phyloP scores from a whole-genome alignment of 306 rosid genomes.

The Dicorynia guianensis region DNA sequence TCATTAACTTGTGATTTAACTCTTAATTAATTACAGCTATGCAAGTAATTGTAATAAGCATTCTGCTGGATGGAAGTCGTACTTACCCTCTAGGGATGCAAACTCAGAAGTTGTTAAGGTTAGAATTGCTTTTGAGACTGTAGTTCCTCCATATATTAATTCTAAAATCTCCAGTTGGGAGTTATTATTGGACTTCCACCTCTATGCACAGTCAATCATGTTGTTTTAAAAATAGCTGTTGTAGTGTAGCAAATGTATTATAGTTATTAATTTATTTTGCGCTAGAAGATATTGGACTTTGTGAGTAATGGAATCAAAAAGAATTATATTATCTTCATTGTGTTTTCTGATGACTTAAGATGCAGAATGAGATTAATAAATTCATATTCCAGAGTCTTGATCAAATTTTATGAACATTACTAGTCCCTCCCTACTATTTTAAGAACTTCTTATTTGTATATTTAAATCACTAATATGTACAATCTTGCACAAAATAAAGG shows the following conservation, averaged over 20 bases:
- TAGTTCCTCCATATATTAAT: neutral
- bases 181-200: neutral
- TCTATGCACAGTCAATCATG: neutral
- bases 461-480: neutral
- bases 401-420: neutral
- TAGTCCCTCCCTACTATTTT: neutral
- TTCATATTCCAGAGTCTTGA: slow-evolving; percentile 3
- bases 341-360: slow-evolving; percentile 5
- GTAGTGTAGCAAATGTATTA: neutral
- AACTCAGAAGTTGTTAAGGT: neutral
- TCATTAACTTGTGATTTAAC: neutral
- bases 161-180: neutral
- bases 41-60: neutral
- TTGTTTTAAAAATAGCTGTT: neutral
- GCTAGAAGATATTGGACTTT: neutral
- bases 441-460: neutral
- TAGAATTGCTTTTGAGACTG: neutral
- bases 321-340: neutral
- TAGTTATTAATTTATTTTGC: neutral
- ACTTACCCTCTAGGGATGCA: neutral
- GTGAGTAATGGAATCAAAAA: neutral
- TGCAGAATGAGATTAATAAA: neutral
- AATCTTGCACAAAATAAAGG: too few relatives aligned
- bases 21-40: neutral
- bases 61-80: neutral